These are phyloP conservation scores for Metschnikowia similis DNA, from an alignment of 805 yeast genomes.

Conservation along the genomic window DNA sequence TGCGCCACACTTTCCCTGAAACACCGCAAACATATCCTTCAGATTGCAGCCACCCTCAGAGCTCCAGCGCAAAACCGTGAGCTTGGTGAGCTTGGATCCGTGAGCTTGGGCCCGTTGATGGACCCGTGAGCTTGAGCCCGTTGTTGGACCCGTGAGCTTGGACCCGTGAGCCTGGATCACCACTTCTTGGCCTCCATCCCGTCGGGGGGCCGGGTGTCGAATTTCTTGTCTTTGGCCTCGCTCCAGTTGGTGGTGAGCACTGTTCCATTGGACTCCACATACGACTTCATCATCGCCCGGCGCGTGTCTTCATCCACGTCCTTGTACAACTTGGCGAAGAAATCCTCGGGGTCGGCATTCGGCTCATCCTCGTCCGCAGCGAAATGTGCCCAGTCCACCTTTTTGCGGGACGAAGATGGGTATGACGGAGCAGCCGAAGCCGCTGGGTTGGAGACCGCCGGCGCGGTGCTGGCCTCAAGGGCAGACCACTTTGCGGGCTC, in stretches of 20 bases:
- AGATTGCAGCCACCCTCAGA: too few relatives aligned
- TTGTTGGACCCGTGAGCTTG: too few relatives aligned
- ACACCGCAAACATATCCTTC: too few relatives aligned
- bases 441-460: neutral
- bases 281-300: constrained; percentile 97
- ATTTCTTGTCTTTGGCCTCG: constrained; percentile 65
- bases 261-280: constrained; percentile 90
- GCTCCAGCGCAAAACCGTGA: too few relatives aligned
- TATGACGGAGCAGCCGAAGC: constrained; percentile 29
- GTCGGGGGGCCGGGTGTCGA: constrained; percentile 70
- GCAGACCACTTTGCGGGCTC: constrained; percentile 49
- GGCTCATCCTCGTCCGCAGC: constrained; percentile 44
- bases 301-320: constrained; percentile 83
- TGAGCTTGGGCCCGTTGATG: neutral
- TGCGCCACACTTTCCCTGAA: too few relatives aligned
- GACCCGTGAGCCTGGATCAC: constrained; percentile 16
- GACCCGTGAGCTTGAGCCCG: neutral
- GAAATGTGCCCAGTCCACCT: constrained; percentile 64
- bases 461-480: constrained; percentile 32
- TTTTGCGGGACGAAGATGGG: constrained; percentile 62
- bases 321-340: constrained; percentile 70
- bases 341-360: constrained; percentile 50
- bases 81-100: too few relatives aligned
- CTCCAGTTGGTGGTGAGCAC: constrained; percentile 91
- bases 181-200: constrained; percentile 62